Percentiles rank a stretch among this genome's conserved stretches.
Conservation (phyloP, 2,329 filamentous ascomycete species). For the Phaeophleospora eucalypticola region DNA sequence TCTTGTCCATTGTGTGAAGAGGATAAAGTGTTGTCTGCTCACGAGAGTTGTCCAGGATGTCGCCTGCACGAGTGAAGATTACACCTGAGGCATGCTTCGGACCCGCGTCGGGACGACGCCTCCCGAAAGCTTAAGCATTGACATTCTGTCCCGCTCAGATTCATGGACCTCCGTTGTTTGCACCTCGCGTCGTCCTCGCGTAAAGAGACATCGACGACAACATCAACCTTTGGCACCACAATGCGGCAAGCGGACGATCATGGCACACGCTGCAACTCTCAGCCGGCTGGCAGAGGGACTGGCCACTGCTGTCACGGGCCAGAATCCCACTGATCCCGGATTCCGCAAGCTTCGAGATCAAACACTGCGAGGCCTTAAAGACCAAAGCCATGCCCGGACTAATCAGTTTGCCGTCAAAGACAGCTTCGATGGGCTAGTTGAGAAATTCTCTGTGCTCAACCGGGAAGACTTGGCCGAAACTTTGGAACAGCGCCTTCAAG, state of each 20-base stretch:
- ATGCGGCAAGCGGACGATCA: slow-evolving; percentile 33
- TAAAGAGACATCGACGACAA: neutral
- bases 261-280: slow-evolving; percentile 68
- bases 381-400: slow-evolving; percentile 42
- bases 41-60: slow-evolving; percentile 4
- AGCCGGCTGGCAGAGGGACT: slow-evolving; percentile 66
- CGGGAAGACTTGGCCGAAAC: slow-evolving; percentile 75
- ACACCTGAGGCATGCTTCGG: neutral
- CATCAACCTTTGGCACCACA: neutral
- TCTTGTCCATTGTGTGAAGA: slow-evolving; percentile 5
- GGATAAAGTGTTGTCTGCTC: neutral
- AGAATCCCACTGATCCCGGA: slow-evolving; percentile 26
- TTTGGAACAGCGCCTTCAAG: slow-evolving; percentile 55
- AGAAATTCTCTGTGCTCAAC: slow-evolving; percentile 78
- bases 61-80: neutral
- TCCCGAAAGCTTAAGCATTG: no score
- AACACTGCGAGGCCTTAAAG: slow-evolving; percentile 37
- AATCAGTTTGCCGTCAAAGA: slow-evolving; percentile 48
- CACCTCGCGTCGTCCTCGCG: slow-evolving; percentile 1
- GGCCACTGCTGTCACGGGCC: slow-evolving; percentile 59
- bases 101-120: no score
- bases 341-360: slow-evolving; percentile 38
- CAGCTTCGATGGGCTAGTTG: slow-evolving; percentile 57
- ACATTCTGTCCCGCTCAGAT: no score
- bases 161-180: no score